Evolutionary conservation across 148 eudicot genomes (phyloP), one percentile per base, ranked within the genome.

Genomic region (Camellia sinensis): DNA sequence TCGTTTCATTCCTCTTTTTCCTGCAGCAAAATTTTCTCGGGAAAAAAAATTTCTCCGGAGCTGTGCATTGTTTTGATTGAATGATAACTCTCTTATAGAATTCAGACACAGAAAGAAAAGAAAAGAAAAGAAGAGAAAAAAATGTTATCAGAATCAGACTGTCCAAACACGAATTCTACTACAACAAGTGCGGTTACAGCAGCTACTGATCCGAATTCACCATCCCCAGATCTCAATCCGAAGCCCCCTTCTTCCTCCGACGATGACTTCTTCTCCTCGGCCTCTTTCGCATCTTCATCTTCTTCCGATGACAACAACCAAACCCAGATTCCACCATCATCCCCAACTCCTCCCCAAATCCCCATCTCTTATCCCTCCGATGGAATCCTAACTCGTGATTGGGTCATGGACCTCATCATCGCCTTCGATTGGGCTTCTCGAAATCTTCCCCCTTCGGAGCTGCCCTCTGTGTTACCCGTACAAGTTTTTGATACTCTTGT

Each of bases 391-490:
- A 89, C 94, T 74, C 83, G 79, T 73, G 85, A 85, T 8, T 96
- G 95, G 95, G 84, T 96, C 37, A 66, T 78, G 37, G 83, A 83
- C 71, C 84, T 96, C 40, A 92, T 91, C 88, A 22, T 85, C 2
- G 79, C 88, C 59, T 93, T 96, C 77, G 92, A 96, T 15, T 92
- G 87, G 88, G 84, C 92, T 1, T 91, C 98, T 7, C 83, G 87
- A 17, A 86, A 91, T 74, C 83, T 93, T 11, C 67, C 85, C 1
- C 99, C 99, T 2, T 40, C 86, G 0, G 90, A 90, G 4, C 78
- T 96, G 8, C 95, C 93, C 17, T 79, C 93, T 2, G 88, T 96
- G 6, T 83, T 96, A 12, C 95, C 99, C 6, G 94, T 96, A 0
- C 78, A 80, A 0, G 87, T 75, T 17, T 93, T 96, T 54, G 98